Evolutionary conservation across 345 rosid species (phyloP), one percentile per base, ranked within the genome.

Genomic region (Eucalyptus tenuipes): DNA sequence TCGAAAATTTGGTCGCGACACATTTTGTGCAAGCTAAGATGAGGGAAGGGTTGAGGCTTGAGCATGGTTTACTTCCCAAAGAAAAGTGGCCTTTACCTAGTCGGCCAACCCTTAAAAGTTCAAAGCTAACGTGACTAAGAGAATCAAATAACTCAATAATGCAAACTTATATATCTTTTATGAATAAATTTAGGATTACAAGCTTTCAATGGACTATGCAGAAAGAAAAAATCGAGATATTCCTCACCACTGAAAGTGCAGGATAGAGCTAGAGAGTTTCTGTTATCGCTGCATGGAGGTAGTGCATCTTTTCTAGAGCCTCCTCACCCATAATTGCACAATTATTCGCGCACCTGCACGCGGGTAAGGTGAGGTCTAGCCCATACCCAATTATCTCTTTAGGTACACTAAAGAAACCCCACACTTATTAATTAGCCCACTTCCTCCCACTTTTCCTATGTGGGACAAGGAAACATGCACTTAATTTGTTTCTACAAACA

Each of bases 191-290:
- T 75, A 75, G 47, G 82, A 75, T 75, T 47, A 37, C 81, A 75
- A 75, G 45, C 82, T 37, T 37, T 75, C 25, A 45, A 20, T 20
- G 82, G 42, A 75, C 24, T 17, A 29, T 49, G 33, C 15, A 49
- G 61, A 22, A 17, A 49, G 15, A 8, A 85, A 45, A 14, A 44
- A 18, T 59, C 45, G 31, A 6, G 47, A 37, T 88, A 61, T 86
- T 88, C 20, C 89, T 92, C 88, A 95, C 97, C 93, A 94, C 95
- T 27, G 96, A 95, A 88, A 95, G 92, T 5, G 94, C 91, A 40
- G 97, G 97, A 87, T 93, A 93, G 64, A 95, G 91, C 71, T 96
- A 89, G 55, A 94, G 93, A 71, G 95, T 93, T 88, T 95, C 97
- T 7, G 94, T 94, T 86, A 95, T 87, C 8, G 95, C 91, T 29